Evolutionary conservation across 2,329 filamentous ascomycete species (phyloP), one percentile per base, ranked within the genome.

Genomic region (Hymenoscyphus salicellus): DNA sequence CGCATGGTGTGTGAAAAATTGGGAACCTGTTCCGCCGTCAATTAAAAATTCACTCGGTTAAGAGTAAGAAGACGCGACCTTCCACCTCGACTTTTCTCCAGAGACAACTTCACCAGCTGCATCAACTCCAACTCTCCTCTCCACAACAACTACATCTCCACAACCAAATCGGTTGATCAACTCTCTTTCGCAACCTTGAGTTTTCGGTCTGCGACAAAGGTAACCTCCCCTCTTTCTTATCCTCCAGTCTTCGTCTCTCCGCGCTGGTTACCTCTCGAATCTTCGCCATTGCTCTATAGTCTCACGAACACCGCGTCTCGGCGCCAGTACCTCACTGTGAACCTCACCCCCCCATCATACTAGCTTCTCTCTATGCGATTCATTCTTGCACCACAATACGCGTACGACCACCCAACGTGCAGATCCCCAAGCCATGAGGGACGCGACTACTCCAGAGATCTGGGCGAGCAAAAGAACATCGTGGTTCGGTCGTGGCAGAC

Each of bases 391-490:
- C 56, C 62, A 66, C 61, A 17, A 63, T 41, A 33, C 60, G 49
- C 62, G 65, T 71, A 66, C 70, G 63, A 70, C 68, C 61, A 62
- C 62, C 36, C 69, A 72, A 70, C 70, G 69, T 71, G 69, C 68
- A 63, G 58, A 65, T 58, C 66, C 55, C 61, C 63, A 63, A 59
- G 49, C 58, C 55, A 30, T 36, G 43, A 32, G 33, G 55, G 49
- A 43, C 55, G 55, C 43, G 28, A 43, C 56, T 41, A 17, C 59
- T 41, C 26, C 46, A 26, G 46, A 52, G 46, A 52, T 26, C 46
- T 26, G 46, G 26, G 46, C 46, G 46, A 60, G 36, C 28, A 30
- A 60, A n/a, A 28, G 11, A 14, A 62, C 14, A 57, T 36, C 55
- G 55, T 32, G 55, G 28, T 26, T 36, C 28, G 23, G 55, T 57